These are phyloP conservation scores for Kluyveromyces wickerhamii DNA, from an alignment of 805 yeast species.

Conservation along the genomic window DNA sequence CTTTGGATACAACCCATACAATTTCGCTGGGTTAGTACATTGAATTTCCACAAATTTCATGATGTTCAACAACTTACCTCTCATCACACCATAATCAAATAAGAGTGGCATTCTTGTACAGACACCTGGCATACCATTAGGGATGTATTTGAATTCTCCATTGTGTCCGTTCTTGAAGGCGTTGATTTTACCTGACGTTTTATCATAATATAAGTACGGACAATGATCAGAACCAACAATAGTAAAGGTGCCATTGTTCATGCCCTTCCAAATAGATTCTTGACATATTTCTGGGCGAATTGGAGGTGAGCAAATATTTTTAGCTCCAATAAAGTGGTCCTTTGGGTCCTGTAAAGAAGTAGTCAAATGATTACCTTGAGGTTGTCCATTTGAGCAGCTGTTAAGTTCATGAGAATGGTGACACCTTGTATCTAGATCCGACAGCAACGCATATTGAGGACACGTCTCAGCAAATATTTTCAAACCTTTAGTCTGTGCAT, in stretches of 20 bases:
- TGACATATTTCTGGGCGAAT: conserved; percentile 31
- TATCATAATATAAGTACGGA: conserved; percentile 35
- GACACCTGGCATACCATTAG: conserved; percentile 44
- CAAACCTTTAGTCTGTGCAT: conserved; percentile 34
- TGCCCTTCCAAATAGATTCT: conserved; percentile 38
- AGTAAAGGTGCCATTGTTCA: conserved; percentile 41
- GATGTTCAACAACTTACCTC: conserved; percentile 34
- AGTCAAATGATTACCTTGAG: background rate
- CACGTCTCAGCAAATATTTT: conserved; percentile 46
- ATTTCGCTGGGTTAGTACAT: conserved; percentile 38
- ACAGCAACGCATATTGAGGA: conserved; percentile 41
- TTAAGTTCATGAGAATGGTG: conserved; percentile 15
- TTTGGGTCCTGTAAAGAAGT: conserved; percentile 9
- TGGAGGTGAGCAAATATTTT: conserved; percentile 45
- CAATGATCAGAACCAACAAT: conserved; percentile 41
- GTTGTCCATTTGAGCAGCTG: background rate
- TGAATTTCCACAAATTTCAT: conserved; percentile 37
- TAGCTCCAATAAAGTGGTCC: conserved; percentile 40
- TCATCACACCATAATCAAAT: conserved; percentile 37
- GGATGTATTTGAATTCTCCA: conserved; percentile 37
- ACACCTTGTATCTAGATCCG: conserved; percentile 30
- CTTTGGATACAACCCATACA: conserved; percentile 35
- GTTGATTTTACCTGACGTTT: conserved; percentile 35
- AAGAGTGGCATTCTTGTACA: conserved; percentile 40
- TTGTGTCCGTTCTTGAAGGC: conserved; percentile 31